Evolutionary conservation across 306 rosid genomes (phyloP), one percentile per base, ranked within the genome.

Genomic region (Acacia confusa): DNA sequence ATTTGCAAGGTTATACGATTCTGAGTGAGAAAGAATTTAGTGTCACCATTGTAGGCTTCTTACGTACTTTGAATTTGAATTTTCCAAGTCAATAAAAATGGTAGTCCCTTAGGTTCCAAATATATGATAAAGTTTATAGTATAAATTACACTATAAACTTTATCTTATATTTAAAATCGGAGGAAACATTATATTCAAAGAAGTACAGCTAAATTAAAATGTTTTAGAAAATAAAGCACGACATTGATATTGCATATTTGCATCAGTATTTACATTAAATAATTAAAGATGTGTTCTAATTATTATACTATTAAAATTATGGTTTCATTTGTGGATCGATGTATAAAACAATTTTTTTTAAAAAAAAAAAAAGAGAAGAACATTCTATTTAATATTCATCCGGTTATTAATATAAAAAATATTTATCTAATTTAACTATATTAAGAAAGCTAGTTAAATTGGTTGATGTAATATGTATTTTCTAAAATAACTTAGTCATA

Each of bases 401-500:
- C 7, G 7, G 38, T 34, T 7, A 4, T 34, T 34, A 34, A 34
- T 34, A 34, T 34, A 34, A 34, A 5, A 34, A 0, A 34, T 34
- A 34, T 34, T 34, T 34, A 4, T 1, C 6, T 34, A 5, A 34
- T 34, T 34, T 34, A 0, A 34, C 5, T 34, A 34, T 34, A 34
- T 34, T 34, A 34, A 34, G 0, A 3, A 34, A 34, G 38, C 5
- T 34, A 34, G 7, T 34, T 34, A 3, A 34, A 7, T 34, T 34
- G 6, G 4, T 34, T 34, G 5, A 34, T 34, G 5, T 34, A 7
- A 34, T 4, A 34, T 34, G 1, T 34, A 34, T 34, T 4, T 34
- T 34, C 0, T 34, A 34, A 34, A 34, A 34, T 5, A 4, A 1
- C 0, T 7, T 5, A 0, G 0, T 1, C 0, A 34, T 4, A 34